Conservation (phyloP, 2,329 filamentous ascomycete species). For the Fusarium goolgardi region DNA sequence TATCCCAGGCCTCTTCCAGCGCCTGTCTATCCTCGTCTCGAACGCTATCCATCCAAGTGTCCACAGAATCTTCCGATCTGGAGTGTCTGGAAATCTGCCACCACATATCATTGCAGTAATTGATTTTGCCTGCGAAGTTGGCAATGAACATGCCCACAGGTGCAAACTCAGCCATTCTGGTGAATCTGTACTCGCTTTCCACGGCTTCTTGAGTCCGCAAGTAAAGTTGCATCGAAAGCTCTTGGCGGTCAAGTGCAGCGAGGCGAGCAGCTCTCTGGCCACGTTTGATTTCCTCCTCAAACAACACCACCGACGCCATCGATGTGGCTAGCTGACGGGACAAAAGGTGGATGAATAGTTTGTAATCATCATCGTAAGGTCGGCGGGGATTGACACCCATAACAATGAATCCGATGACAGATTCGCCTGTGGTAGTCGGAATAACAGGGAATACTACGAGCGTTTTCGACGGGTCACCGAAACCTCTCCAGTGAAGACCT, state of each 20-base stretch:
- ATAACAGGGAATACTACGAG: constrained; percentile 84
- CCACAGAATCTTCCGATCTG: constrained; percentile 66
- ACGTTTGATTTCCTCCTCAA: constrained; percentile 83
- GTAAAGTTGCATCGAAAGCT: constrained; percentile 79
- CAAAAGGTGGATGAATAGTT: constrained; percentile 79
- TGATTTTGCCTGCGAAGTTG: constrained; percentile 76
- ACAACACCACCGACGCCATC: constrained; percentile 82
- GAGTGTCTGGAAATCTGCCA: constrained; percentile 76
- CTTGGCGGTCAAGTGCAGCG: constrained; percentile 80
- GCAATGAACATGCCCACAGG: constrained; percentile 89
- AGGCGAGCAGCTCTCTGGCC: constrained; percentile 79
- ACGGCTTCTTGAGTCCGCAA: constrained; percentile 70
- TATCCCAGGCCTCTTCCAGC: constrained; percentile 71
- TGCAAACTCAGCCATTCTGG: constrained; percentile 84
- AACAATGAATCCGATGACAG: constrained; percentile 80
- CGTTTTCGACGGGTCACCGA: constrained; percentile 75
- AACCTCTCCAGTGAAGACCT: constrained; percentile 76
- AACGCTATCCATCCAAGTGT: constrained; percentile 79
- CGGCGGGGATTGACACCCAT: constrained; percentile 82
- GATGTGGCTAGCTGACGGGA: constrained; percentile 82
- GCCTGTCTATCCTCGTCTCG: constrained; percentile 71
- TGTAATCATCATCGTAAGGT: constrained; percentile 84
- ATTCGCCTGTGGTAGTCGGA: constrained; percentile 76
- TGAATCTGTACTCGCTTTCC: constrained; percentile 81
- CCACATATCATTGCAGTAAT: constrained; percentile 85